Conservation (phyloP, 2,329 filamentous ascomycete genomes). For the Orbilia ellipsospora region DNA sequence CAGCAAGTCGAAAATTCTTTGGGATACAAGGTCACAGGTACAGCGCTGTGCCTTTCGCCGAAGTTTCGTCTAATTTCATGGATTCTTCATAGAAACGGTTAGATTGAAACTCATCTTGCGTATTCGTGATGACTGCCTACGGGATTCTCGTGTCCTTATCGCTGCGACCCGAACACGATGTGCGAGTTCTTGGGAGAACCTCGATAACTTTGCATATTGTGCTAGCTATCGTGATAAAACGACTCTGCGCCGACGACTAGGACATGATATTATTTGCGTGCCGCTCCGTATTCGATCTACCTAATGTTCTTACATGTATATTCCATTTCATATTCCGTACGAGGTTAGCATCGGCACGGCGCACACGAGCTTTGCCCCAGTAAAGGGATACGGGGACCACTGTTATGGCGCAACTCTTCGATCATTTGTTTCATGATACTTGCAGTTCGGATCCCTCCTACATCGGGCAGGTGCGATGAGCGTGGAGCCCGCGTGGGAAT, state of each 20-base stretch:
- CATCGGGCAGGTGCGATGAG: slow-evolving; percentile 40
- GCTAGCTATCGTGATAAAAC: no score
- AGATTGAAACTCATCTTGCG: no score
- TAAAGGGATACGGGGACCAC: not conserved
- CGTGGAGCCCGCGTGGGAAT: slow-evolving; percentile 38
- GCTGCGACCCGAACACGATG: no score
- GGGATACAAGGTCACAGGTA: not conserved
- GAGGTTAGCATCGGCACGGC: not conserved
- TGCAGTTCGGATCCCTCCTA: slow-evolving; percentile 24
- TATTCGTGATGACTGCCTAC: no score
- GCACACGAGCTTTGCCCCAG: not conserved
- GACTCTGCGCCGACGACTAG: no score
- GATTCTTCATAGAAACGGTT: not conserved
- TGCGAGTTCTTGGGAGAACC: no score
- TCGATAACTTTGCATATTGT: no score
- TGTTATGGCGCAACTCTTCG: slow-evolving; percentile 22
- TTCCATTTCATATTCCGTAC: no score
- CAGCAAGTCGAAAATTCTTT: slow-evolving; percentile 17
- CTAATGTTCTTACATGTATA: not conserved
- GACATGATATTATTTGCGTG: no score
- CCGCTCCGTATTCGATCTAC: no score
- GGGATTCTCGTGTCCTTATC: no score
- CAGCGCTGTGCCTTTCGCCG: slow-evolving; percentile 5
- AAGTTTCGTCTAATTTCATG: not conserved
- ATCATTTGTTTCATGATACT: slow-evolving; percentile 33